Percentiles rank a stretch among this genome's conserved stretches.
These are phyloP conservation scores for Cercospora citrullina DNA, from an alignment of 2,329 filamentous ascomycete species.

Conservation along the genomic window DNA sequence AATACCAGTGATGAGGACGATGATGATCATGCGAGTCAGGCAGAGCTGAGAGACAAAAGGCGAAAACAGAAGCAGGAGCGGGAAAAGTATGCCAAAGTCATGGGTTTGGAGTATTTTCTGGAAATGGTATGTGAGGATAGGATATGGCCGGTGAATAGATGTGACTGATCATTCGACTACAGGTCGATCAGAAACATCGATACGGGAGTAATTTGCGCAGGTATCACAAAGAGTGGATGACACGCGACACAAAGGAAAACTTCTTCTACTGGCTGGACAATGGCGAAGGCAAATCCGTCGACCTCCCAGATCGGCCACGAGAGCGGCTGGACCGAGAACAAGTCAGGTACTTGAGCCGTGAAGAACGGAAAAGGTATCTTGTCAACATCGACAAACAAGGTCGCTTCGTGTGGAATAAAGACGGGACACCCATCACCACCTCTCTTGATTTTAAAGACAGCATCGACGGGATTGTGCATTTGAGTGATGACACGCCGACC, in stretches of 20 bases:
- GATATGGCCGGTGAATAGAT: not conserved
- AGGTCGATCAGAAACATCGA: constrained; percentile 66
- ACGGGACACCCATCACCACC: constrained; percentile 74
- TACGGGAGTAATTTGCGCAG: constrained; percentile 79
- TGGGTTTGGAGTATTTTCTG: constrained; percentile 82
- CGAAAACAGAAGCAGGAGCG: constrained; percentile 54
- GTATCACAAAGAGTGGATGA: constrained; percentile 85
- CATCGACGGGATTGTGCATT: constrained; percentile 60
- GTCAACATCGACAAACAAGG: constrained; percentile 74
- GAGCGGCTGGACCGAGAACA: constrained; percentile 74
- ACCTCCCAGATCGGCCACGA: constrained; percentile 70
- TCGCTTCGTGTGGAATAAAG: constrained; percentile 83
- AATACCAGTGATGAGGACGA: constrained; percentile 49
- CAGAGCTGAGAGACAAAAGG: constrained; percentile 39
- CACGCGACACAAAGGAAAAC: constrained; percentile 73
- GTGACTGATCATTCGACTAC: not conserved
- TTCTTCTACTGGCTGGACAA: constrained; percentile 94
- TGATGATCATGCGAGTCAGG: constrained; percentile 39
- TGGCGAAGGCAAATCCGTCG: constrained; percentile 70
- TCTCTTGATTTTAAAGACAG: constrained; percentile 75
- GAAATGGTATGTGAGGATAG: constrained; percentile 59
- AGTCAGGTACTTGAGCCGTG: constrained; percentile 78
- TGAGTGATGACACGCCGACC: constrained; percentile 46
- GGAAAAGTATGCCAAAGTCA: constrained; percentile 69
- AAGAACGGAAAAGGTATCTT: constrained; percentile 79